Evolutionary conservation across 805 yeast species (phyloP), one percentile per base, ranked within the genome.

Genomic region (Wickerhamiella lipophila): DNA sequence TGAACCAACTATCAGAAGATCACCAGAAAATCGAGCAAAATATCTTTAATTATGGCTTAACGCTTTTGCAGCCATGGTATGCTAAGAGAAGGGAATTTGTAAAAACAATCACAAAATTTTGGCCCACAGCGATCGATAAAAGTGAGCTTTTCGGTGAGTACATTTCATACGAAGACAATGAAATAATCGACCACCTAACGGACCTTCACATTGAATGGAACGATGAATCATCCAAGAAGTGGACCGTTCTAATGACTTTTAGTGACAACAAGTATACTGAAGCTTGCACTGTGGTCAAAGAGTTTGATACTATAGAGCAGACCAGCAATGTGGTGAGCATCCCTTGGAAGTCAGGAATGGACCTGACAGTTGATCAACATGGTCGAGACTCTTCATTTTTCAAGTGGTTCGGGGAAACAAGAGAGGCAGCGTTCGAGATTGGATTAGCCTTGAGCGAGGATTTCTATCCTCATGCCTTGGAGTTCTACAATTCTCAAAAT

Each of bases 81-180:
- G 68, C 60, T 5, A 64, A 72, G 50, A 70, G 96, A 56, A 70
- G 83, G 21, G 67, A 58, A 6, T 64, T 73, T n/a, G 68, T 79
- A 13, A 49, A 56, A 3, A 61, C 69, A 3, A 74, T 87, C 39
- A 86, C 88, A 1, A 75, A 76, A 54, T 87, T 89, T 63, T 89
- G 97, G 97, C 81, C 83, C 58, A 75, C 81, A 47, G 95, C 83
- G 0, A 65, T 89, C 9, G 86, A 83, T 59, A 82, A 82, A 58
- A 81, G 83, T 46, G 95, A 84, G 55, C 83, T 61, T 22, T 50
- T 89, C 60, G 81, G 83, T 13, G 95, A 87, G 53, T 85, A 76
- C 61, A 68, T 88, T 16, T 72, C 78, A 26, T 77, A 81, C 1
- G 83, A 81, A 34, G 96, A 88, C 64, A 77, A 79, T 66, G 79